These are phyloP conservation scores for Alternaria sp. DNA, from an alignment of 2,329 filamentous ascomycete genomes.

Conservation along the genomic window DNA sequence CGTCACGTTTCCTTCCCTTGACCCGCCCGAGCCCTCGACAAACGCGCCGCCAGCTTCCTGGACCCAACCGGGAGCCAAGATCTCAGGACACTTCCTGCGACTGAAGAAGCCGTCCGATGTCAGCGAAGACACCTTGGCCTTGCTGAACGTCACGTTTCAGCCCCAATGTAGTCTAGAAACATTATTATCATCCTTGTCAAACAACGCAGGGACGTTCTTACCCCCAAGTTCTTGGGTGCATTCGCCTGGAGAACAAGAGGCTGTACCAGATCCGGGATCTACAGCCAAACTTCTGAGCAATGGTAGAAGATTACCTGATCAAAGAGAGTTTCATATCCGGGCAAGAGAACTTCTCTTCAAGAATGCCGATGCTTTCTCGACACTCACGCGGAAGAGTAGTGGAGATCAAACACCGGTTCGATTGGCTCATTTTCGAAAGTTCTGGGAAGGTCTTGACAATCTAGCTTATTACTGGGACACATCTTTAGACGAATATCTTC, in stretches of 20 bases:
- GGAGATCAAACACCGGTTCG: constrained; percentile 59
- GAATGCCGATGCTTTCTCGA: constrained; percentile 67
- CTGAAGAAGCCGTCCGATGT: constrained; percentile 56
- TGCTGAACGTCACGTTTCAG: constrained; percentile 55
- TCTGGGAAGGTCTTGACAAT: constrained; percentile 67
- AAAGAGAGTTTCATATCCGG: constrained; percentile 59
- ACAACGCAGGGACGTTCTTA: constrained; percentile 49
- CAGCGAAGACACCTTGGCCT: constrained; percentile 49
- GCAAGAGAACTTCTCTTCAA: constrained; percentile 62
- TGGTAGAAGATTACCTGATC: constrained; percentile 58
- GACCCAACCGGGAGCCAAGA: constrained; percentile 50
- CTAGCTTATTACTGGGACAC: constrained; percentile 71
- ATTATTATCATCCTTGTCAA: constrained; percentile 45
- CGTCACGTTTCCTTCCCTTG: constrained; percentile 62
- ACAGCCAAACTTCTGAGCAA: constrained; percentile 55
- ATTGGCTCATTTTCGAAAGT: constrained; percentile 66
- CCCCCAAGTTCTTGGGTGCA: constrained; percentile 51
- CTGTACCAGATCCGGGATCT: constrained; percentile 35
- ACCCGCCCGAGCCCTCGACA: constrained; percentile 46
- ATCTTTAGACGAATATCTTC: constrained; percentile 65
- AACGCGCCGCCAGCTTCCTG: constrained; percentile 41
- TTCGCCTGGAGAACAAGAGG: constrained; percentile 38
- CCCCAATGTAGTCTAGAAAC: constrained; percentile 51
- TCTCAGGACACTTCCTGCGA: constrained; percentile 55
- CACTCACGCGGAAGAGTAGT: constrained; percentile 60